phyloP scores from a whole-genome alignment of 331 rosid genomes.

The Quercus phellos region DNA sequence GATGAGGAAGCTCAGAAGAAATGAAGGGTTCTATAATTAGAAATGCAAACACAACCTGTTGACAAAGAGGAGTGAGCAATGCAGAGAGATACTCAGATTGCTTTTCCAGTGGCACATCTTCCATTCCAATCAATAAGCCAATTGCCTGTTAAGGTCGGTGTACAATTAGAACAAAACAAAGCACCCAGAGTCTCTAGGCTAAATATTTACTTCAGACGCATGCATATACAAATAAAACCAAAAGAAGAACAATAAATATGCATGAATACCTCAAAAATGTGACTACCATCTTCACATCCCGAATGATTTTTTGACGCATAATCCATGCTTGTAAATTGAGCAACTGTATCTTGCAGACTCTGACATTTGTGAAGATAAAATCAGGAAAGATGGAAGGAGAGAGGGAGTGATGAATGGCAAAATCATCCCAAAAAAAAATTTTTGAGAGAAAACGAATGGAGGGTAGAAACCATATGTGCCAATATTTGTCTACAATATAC shows the following conservation, averaged over 20 bases:
- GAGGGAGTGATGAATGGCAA: constrained; percentile 10
- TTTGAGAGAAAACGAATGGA: not conserved
- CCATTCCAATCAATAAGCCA: constrained; percentile 92
- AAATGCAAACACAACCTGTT: constrained; percentile 51
- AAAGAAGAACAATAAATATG: not conserved
- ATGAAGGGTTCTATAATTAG: constrained; percentile 2
- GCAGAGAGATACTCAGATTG: constrained; percentile 90
- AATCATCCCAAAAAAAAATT: not conserved
- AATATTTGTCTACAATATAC: constrained; percentile 1
- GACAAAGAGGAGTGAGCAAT: constrained; percentile 87
- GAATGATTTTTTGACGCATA: constrained; percentile 50
- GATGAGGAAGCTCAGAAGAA: constrained; percentile 11
- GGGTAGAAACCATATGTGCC: not conserved
- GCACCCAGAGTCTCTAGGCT: constrained; percentile 9
- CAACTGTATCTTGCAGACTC: constrained; percentile 75
- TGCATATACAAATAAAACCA: constrained; percentile 2
- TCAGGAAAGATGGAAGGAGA: not conserved
- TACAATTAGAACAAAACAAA: constrained; percentile 17
- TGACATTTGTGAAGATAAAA: constrained; percentile 19
- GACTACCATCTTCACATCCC: constrained; percentile 92
- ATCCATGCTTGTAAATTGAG: constrained; percentile 60
- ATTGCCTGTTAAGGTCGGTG: constrained; percentile 61
- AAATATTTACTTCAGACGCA: not conserved
- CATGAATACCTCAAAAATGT: constrained; percentile 80
- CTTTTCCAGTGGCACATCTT: constrained; percentile 72